Conservation (phyloP, 2,329 filamentous ascomycete genomes). For the Stagonosporopsis cucurbitacearum region DNA sequence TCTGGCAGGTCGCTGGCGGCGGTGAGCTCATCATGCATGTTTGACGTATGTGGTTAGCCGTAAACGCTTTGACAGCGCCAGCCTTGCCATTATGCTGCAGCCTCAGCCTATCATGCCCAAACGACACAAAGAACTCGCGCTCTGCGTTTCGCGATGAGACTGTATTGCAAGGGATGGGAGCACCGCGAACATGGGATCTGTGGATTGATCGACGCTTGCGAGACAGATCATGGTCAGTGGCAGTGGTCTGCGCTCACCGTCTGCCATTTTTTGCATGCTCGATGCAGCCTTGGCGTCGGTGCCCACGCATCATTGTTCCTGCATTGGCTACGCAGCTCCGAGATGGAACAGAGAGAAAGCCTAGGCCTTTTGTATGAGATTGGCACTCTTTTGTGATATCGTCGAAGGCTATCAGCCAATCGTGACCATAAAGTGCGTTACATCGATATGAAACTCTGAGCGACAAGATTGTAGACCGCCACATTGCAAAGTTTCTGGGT, state of each 20-base stretch:
- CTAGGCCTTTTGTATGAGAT: not conserved
- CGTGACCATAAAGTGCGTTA: not conserved
- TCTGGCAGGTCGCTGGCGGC: not conserved
- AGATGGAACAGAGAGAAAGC: not conserved
- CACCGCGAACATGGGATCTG: not conserved
- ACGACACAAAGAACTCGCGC: not conserved
- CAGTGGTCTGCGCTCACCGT: not conserved
- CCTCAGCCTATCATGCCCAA: constrained; percentile 12
- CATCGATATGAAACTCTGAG: not conserved
- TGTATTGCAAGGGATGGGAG: not conserved
- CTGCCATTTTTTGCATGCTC: not conserved
- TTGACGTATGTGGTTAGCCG: constrained; percentile 1
- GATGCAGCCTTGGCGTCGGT: not conserved
- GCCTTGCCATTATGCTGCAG: not conserved
- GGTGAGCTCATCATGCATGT: constrained; percentile 20
- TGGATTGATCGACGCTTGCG: not conserved
- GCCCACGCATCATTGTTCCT: not conserved
- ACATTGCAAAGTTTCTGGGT: not conserved
- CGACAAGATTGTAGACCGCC: too few species aligned
- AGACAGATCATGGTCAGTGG: not conserved
- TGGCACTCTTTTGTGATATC: not conserved
- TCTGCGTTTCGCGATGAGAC: constrained; percentile 3
- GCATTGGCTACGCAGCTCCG: not conserved
- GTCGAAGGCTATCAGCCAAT: not conserved
- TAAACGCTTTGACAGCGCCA: constrained; percentile 3